Conservation (phyloP, 1,284 basidiomycete genomes). For the Meripilus lineatus region DNA sequence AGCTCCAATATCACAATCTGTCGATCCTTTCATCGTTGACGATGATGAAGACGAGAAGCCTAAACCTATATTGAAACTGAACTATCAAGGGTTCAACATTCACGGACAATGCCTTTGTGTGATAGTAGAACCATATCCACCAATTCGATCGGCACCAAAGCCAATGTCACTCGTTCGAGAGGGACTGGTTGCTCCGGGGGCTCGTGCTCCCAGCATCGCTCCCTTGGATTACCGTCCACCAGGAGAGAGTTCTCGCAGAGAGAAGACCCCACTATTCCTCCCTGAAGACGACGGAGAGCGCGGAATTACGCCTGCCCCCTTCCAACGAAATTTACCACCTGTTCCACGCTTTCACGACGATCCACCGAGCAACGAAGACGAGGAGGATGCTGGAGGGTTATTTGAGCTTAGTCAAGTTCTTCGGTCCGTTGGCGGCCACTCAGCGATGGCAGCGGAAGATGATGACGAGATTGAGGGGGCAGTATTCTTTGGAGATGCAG, state of each 20-base stretch:
- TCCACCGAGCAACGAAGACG: slow-evolving; percentile 25
- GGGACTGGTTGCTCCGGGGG: slow-evolving; percentile 17
- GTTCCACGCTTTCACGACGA: slow-evolving; percentile 42
- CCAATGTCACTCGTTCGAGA: slow-evolving; percentile 29
- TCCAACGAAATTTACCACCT: slow-evolving; percentile 29
- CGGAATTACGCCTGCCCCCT: slow-evolving; percentile 34
- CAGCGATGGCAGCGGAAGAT: slow-evolving; percentile 55
- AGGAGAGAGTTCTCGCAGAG: slow-evolving; percentile 23
- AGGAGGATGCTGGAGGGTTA: slow-evolving; percentile 45
- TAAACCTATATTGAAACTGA: slow-evolving; percentile 61
- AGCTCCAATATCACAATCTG: background rate
- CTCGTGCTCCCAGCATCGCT: slow-evolving; percentile 30
- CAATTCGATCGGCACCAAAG: slow-evolving; percentile 36
- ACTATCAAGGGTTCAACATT: slow-evolving; percentile 63
- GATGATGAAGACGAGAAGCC: slow-evolving; percentile 65
- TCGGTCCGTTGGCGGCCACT: slow-evolving; percentile 48
- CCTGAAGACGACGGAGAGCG: slow-evolving; percentile 49
- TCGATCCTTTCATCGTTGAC: slow-evolving; percentile 25
- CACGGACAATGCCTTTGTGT: slow-evolving; percentile 68
- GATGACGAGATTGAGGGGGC: slow-evolving; percentile 72
- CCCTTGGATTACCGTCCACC: slow-evolving; percentile 27
- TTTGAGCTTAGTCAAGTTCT: slow-evolving; percentile 73
- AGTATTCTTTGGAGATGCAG: slow-evolving; percentile 74
- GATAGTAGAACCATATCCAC: slow-evolving; percentile 73
- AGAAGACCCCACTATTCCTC: slow-evolving; percentile 60